Base-by-base conservation (phyloP, 257 asterid species). In the Penstemon barbatus region DNA sequence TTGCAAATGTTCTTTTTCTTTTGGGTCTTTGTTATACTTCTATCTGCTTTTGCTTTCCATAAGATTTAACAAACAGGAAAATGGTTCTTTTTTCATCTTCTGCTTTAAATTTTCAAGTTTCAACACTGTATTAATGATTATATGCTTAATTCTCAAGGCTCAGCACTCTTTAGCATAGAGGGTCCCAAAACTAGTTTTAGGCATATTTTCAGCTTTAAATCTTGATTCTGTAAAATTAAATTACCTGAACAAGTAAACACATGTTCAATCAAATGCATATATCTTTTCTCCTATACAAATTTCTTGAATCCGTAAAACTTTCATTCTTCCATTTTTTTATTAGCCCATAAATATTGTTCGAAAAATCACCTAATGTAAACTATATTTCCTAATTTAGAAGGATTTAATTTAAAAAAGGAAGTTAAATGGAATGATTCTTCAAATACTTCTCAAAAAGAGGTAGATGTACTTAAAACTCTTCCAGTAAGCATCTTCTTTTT, bases 401-500 rank as follows among this genome's bases (percentile, higher is more conserved):
- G 9, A 37, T 15, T 70, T 61, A 74, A 76, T 58, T 57, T n/a
- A 4, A 33, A 61, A 59, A 78, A 70, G 65, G 10, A 57, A 43
- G 45, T 8, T 12, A 37, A 13, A 7, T 25, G 63, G 5, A 44
- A 61, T 59, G 79, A 62, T 75, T 75, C 63, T 64, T 76, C 73
- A 61, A 60, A 45, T 37, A 43, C 50, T 58, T 65, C 74, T 63
- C 41, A 8, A 56, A 15, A 67, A 59, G 58, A 58, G 66, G 15
- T 68, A 11, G 15, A 43, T 9, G 42, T 38, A 25, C 33, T 25
- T 41, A 12, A 8, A 62, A 19, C 36, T 68, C 39, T 74, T 69
- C 78, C 49, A 56, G 52, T 64, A 61, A 66, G 75, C 71, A 74
- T 76, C 73, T 73, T 61, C 76, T 67, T 70, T 66, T 74, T 5